Base-by-base conservation (phyloP, 805 yeast genomes). In the Ascoidea tarda region DNA sequence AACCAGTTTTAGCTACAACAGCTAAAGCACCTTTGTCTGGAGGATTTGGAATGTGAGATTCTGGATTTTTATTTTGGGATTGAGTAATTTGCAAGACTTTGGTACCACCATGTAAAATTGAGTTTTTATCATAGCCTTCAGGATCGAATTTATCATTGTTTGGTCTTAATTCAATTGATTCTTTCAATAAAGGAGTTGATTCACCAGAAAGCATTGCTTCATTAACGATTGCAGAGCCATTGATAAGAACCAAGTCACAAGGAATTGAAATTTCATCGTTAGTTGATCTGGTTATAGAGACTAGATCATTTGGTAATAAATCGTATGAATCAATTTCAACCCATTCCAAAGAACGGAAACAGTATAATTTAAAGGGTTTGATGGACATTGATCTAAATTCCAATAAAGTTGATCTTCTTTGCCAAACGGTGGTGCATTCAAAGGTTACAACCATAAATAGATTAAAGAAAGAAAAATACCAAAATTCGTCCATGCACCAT, bases 131-230 rank as follows among this genome's bases (percentile, higher is more conserved):
- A 49, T 87, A 63, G 45, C 95, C 90, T 54, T 87, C 93, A 2
- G 84, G 70, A 57, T 86, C 86, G 58, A 89, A 72, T 6, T 58
- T 59, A 53, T 87, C 96, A 16, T 75, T 68, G 38, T 73, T 69
- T 32, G 95, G 95, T 69, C 99, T 86, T 59, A 87, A 77, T 58
- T 79, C 81, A 58, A 90, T 79, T 2, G 96, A 86, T 69, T 93
- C 99, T 64, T 93, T 93, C 64, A 93, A 79, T 60, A 93, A 73
- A 5, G 99, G 99, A 48, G 99, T 93, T 5, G 97, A 89, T 71
- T 93, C 99, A 66, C 99, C 99, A 5, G 96, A 87, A 53, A 93
- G 81, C 99, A 93, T 93, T 31, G 99, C 99, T 74, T 93, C 99
- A 65, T 93, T 93, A 49, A 93, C 95, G 63, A 93, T 93, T 59